A percentile compares a stretch with the other conserved stretches of the same genome.
phyloP scores from a whole-genome alignment of 1,284 basidiomycete genomes.

The Ustilago curta region DNA sequence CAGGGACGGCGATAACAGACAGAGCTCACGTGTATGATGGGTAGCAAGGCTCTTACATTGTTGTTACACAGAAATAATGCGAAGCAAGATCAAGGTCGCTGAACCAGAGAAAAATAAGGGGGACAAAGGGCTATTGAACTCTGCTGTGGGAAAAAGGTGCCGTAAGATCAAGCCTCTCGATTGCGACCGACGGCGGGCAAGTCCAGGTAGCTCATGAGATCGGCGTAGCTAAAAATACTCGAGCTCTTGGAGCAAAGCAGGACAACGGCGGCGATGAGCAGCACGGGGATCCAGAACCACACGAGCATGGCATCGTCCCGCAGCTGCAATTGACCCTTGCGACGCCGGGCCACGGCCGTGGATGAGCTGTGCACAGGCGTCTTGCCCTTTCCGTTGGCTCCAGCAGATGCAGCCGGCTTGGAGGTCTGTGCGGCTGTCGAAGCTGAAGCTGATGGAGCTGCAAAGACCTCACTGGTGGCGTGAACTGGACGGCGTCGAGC shows the following conservation, averaged over 20 bases:
- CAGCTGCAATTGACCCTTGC: slow-evolving; percentile 39
- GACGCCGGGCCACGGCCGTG: slow-evolving; percentile 29
- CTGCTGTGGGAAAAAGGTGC: too few relatives aligned
- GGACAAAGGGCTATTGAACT: too few relatives aligned
- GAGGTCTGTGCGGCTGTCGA: slow-evolving; percentile 30
- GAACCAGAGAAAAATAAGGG: too few relatives aligned
- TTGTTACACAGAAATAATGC: too few relatives aligned
- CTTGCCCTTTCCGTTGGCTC: slow-evolving; percentile 15
- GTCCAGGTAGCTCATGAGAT: slow-evolving; percentile 58
- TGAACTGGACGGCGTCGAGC: slow-evolving; percentile 20
- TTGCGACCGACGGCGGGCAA: slow-evolving; percentile 42
- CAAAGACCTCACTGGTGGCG: slow-evolving; percentile 54
- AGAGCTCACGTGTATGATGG: too few relatives aligned
- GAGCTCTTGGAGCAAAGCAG: slow-evolving; percentile 57
- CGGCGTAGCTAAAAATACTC: slow-evolving; percentile 60
- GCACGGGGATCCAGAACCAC: slow-evolving; percentile 92
- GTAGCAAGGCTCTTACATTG: too few relatives aligned
- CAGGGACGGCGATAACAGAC: too few relatives aligned
- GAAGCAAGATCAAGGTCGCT: too few relatives aligned
- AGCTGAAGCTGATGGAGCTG: slow-evolving; percentile 5
- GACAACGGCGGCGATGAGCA: slow-evolving; percentile 71
- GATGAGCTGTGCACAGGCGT: slow-evolving; percentile 11
- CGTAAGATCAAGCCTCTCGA: slow-evolving; percentile 16
- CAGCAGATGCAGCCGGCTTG: slow-evolving; percentile 2
- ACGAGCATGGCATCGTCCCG: slow-evolving; percentile 89